Evolutionary conservation across 257 asterid genomes (phyloP).

Genomic region (Solanum habrochaites): DNA sequence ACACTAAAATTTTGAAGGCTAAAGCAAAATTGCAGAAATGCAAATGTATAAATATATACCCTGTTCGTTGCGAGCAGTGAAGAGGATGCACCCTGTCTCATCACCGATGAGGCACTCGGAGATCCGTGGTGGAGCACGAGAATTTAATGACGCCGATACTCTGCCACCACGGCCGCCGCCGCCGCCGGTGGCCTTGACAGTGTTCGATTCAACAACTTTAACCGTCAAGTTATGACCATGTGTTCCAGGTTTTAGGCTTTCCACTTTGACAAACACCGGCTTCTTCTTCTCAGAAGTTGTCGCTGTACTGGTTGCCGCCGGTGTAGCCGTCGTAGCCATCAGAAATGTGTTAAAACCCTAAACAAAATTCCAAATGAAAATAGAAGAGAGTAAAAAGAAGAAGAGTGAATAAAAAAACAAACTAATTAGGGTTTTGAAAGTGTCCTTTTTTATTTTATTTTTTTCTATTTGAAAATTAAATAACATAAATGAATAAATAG

Average conservation of each 20-base stretch:
- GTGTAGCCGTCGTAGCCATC: slow-evolving; percentile 14
- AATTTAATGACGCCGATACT: slow-evolving; percentile 6
- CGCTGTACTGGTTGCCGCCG: background rate
- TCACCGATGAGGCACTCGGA: slow-evolving; percentile 34
- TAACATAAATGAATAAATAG: background rate
- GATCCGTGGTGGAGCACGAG: slow-evolving; percentile 12
- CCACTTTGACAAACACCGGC: slow-evolving; percentile 33
- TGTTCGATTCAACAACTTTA: slow-evolving; percentile 23
- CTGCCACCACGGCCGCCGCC: slow-evolving; percentile 1
- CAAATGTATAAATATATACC: slow-evolving; percentile 5
- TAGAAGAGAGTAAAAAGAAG: background rate
- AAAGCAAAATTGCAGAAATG: background rate
- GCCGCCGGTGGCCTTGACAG: slow-evolving; percentile 9
- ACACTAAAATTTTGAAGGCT: background rate
- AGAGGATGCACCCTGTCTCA: slow-evolving; percentile 22
- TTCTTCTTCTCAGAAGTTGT: slow-evolving; percentile 19
- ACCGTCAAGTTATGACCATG: slow-evolving; percentile 30
- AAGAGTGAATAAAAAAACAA: background rate
- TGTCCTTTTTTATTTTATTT: background rate
- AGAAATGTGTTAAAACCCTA: slow-evolving; percentile 7
- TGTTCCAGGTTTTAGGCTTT: slow-evolving; percentile 29
- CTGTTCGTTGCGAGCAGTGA: slow-evolving; percentile 32
- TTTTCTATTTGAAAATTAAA: background rate
- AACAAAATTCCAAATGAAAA: background rate
- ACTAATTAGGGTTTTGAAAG: background rate